Conservation (phyloP, 2,329 filamentous ascomycete genomes). For the Diaporthe nobilis region DNA sequence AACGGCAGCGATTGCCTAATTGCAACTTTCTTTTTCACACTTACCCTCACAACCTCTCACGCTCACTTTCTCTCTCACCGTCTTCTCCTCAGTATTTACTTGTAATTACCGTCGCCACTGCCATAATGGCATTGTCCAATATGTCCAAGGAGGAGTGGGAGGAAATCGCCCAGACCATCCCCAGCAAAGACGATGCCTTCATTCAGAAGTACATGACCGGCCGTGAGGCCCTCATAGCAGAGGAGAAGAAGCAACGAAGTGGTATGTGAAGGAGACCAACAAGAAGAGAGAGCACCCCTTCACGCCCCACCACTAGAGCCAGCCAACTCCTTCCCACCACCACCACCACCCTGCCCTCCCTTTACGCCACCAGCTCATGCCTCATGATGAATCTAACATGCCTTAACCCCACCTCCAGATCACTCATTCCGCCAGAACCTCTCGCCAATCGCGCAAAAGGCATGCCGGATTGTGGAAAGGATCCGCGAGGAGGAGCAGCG, state of each 20-base stretch:
- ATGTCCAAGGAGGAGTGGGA: constrained; percentile 72
- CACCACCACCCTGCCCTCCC: constrained; percentile 44
- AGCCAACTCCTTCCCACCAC: constrained; percentile 42
- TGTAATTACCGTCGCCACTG: constrained; percentile 1
- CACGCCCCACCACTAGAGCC: constrained; percentile 37
- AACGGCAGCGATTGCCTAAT: background rate
- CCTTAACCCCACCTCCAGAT: constrained; percentile 61
- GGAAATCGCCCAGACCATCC: constrained; percentile 69
- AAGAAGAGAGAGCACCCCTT: background rate
- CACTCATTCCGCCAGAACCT: constrained; percentile 80
- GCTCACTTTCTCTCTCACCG: background rate
- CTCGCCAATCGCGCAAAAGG: constrained; percentile 83
- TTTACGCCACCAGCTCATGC: background rate
- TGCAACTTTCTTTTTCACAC: background rate
- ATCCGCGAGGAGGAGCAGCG: constrained; percentile 84
- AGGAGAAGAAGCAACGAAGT: constrained; percentile 87
- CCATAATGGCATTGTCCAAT: constrained; percentile 60
- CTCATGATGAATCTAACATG: constrained; percentile 42
- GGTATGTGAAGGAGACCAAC: constrained; percentile 64
- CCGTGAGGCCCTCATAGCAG: constrained; percentile 79
- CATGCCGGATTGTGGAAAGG: constrained; percentile 83
- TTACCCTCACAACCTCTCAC: background rate
- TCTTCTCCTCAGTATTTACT: background rate
- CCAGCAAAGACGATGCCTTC: constrained; percentile 77
- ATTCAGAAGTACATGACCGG: constrained; percentile 86